Percentiles rank a stretch among this genome's conserved stretches.
Evolutionary conservation across 2,329 filamentous ascomycete species (phyloP).

Genomic region (Pyrenophora teres): DNA sequence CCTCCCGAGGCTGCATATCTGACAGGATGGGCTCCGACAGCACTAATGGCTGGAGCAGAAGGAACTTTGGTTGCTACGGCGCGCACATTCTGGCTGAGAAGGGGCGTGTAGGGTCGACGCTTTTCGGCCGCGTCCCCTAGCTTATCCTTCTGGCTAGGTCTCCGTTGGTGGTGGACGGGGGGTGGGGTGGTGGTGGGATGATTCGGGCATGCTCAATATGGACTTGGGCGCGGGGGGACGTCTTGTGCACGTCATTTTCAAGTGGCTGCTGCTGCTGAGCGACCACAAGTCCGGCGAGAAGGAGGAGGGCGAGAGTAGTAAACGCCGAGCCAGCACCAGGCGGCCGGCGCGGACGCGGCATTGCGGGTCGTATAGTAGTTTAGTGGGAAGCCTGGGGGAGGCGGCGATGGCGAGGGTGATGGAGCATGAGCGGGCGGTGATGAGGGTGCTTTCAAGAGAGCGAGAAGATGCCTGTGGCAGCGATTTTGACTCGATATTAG

Average conservation of each 20-base stretch:
- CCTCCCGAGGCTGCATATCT: conserved; percentile 54
- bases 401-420: conserved; percentile 36
- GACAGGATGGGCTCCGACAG: conserved; percentile 93
- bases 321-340: conserved; percentile 47
- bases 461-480: conserved; percentile 9
- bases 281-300: conserved; percentile 45
- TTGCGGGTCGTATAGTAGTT: conserved; percentile 30
- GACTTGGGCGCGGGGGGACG: conserved; percentile 35
- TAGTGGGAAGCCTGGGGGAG: conserved; percentile 36
- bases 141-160: conserved; percentile 14
- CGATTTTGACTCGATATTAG: conserved; percentile 28
- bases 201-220: conserved; percentile 28
- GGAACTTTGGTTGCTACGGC: conserved; percentile 82
- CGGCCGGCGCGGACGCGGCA: conserved; percentile 49
- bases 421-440: conserved; percentile 37
- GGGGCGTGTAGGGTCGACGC: conserved; percentile 33
- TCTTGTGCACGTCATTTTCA: conserved; percentile 27
- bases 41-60: conserved; percentile 80
- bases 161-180: conserved; percentile 6
- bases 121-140: conserved; percentile 26
- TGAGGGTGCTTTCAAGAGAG: conserved; percentile 18
- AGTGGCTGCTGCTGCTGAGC: conserved; percentile 51
- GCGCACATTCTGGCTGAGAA: conserved; percentile 71
- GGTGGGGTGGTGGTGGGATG: conserved; percentile 1
- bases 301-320: conserved; percentile 42